phyloP scores from a whole-genome alignment of 805 yeast genomes.

The Jamesozyma gamospora region DNA sequence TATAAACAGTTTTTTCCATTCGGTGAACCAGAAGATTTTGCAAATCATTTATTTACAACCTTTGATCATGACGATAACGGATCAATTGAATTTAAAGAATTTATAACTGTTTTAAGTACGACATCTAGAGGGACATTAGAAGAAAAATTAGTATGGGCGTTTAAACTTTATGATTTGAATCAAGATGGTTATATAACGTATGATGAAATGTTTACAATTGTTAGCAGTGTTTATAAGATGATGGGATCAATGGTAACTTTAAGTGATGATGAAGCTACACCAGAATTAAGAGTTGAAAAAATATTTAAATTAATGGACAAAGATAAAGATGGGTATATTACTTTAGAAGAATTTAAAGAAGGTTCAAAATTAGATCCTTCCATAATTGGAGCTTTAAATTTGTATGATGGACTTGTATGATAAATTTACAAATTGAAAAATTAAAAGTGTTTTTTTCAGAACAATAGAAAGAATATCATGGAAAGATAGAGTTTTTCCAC shows the following conservation, averaged over 20 bases:
- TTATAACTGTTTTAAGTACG: conserved; percentile 75
- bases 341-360: conserved; percentile 75
- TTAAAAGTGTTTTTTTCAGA: background rate
- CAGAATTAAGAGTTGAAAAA: conserved; percentile 77
- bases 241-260: conserved; percentile 87
- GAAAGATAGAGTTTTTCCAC: too few species aligned
- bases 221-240: conserved; percentile 84
- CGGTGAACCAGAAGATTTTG: conserved; percentile 91
- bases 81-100: conserved; percentile 82
- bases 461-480: too few species aligned
- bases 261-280: conserved; percentile 84
- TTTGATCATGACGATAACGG: conserved; percentile 79
- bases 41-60: conserved; percentile 77
- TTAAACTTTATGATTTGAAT: conserved; percentile 75
- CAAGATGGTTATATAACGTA: conserved; percentile 67
- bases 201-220: conserved; percentile 70
- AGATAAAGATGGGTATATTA: conserved; percentile 56
- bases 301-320: conserved; percentile 68
- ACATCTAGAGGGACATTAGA: conserved; percentile 79
- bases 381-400: conserved; percentile 61
- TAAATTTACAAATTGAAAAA: background rate
- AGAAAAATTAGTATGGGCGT: conserved; percentile 85
- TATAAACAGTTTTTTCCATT: conserved; percentile 97
- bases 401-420: conserved; percentile 72
- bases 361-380: conserved; percentile 73